Evolutionary conservation across 768 basidiomycete species (phyloP).

Genomic region (Mycena kentingensis): DNA sequence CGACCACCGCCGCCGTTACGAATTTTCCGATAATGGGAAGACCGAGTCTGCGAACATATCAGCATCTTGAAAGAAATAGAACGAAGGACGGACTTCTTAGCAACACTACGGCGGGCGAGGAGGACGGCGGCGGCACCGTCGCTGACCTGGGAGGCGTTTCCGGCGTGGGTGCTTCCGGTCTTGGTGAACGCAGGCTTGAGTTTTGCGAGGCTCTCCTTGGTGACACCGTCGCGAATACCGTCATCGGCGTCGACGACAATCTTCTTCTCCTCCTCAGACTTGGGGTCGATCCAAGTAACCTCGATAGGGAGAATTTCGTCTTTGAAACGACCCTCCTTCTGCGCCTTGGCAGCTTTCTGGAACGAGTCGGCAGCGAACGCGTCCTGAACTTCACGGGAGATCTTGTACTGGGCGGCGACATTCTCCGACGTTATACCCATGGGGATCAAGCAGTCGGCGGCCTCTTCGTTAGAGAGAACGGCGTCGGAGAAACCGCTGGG

Average conservation of each 20-base stretch:
- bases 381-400: slow-evolving; percentile 80
- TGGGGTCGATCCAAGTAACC: slow-evolving; percentile 68
- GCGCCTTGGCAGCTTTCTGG: slow-evolving; percentile 80
- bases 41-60: too few relatives aligned
- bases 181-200: slow-evolving; percentile 85
- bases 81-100: too few relatives aligned
- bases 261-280: slow-evolving; percentile 66
- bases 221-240: slow-evolving; percentile 85
- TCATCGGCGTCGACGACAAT: slow-evolving; percentile 81
- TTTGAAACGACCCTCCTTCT: slow-evolving; percentile 79
- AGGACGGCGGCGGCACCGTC: slow-evolving; percentile 93
- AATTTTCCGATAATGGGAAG: slow-evolving; percentile 90
- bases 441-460: slow-evolving; percentile 80
- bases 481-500: slow-evolving; percentile 64
- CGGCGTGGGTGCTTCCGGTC: slow-evolving; percentile 77
- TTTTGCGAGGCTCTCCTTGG: slow-evolving; percentile 72
- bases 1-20: slow-evolving; percentile 66
- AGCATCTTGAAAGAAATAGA: too few relatives aligned
- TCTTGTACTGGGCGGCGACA: slow-evolving; percentile 74
- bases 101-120: slow-evolving; percentile 76
- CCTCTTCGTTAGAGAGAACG: slow-evolving; percentile 64
- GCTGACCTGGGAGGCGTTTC: slow-evolving; percentile 88
- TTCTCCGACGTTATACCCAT: slow-evolving; percentile 98
- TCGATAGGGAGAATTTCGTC: slow-evolving; percentile 83
- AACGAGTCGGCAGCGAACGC: slow-evolving; percentile 82